Evolutionary conservation across 345 rosid genomes (phyloP), one percentile per base, ranked within the genome.

Genomic region (Hypericum androsaemum): DNA sequence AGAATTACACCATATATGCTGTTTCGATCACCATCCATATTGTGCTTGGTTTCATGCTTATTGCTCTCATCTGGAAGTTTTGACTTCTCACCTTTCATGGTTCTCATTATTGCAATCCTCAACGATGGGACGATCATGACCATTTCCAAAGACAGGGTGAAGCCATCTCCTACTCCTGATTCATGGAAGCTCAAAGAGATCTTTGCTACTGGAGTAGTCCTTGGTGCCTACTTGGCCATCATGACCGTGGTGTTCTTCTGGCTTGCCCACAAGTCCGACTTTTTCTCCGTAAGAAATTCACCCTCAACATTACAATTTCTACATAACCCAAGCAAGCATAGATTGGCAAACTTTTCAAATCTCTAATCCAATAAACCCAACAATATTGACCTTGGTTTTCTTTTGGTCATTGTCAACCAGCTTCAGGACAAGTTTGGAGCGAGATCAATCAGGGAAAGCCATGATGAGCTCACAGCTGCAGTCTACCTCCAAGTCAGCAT

Each of bases 71-170:
- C 37, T 89, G 97, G 97, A 71, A 86, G 73, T 89, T n/a, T 78
- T 7, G 95, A 89, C 60, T 86, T 89, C 76, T 84, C 97, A 6
- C 96, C 97, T 14, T 89, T 89, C 85, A 86, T 89, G 96, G 94
- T 89, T 44, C 68, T 89, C 44, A 75, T 89, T 55, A 73, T 89
- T n/a, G 96, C 97, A 6, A 73, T 89, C 61, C 74, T 89, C 54
- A 89, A 89, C 52, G 95, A 89, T 59, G 94, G 90, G 40, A 83
- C 94, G 5, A 83, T 83, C 67, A 83, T 83, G 96, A 83, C 94
- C 39, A 83, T 83, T 50, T 76, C 89, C 3, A 83, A 87, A 66
- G 89, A 81, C 53, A 73, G 83, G 71, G 95, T 86, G 58, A 86
- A 81, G 77, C 92, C 92, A 28, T 83, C 92, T 67, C 95, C 92